Evolutionary conservation across 306 rosid genomes (phyloP).

Genomic region (Malus fusca): DNA sequence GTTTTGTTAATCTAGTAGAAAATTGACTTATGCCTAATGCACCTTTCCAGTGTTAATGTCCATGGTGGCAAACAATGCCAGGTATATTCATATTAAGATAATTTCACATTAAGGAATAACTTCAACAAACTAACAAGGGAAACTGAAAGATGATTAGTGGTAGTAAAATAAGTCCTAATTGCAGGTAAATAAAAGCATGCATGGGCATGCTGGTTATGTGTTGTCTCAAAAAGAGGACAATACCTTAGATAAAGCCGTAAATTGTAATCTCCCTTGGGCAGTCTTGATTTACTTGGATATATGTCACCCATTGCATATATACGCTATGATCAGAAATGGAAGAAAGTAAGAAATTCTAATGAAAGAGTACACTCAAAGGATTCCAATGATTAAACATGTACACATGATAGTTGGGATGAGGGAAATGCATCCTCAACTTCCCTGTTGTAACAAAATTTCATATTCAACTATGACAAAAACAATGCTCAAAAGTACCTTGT

Average conservation of each 20-base stretch:
- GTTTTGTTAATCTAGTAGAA: background rate
- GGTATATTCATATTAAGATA: background rate
- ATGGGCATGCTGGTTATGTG: constrained; percentile 1
- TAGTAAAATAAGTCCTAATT: background rate
- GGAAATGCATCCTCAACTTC: background rate
- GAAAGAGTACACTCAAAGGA: background rate
- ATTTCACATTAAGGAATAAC: background rate
- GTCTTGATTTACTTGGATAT: constrained; percentile 66
- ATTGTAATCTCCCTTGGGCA: constrained; percentile 90
- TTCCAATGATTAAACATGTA: background rate
- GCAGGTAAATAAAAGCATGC: constrained; percentile 2
- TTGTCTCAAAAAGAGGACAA: constrained; percentile 9
- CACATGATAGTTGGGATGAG: too few relatives aligned
- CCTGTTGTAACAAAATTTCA: background rate
- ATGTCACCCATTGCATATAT: constrained; percentile 76
- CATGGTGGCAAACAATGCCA: background rate
- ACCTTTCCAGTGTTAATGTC: background rate
- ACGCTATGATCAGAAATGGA: constrained; percentile 44
- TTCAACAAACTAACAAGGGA: background rate
- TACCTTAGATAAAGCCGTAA: constrained; percentile 79
- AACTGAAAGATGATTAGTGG: background rate
- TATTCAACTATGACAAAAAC: constrained; percentile 3
- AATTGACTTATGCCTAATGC: background rate
- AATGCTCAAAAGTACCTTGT: constrained; percentile 52
- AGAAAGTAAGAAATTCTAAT: background rate